phyloP scores from a whole-genome alignment of 140 eudicot species.

The Bidens hawaiensis region DNA sequence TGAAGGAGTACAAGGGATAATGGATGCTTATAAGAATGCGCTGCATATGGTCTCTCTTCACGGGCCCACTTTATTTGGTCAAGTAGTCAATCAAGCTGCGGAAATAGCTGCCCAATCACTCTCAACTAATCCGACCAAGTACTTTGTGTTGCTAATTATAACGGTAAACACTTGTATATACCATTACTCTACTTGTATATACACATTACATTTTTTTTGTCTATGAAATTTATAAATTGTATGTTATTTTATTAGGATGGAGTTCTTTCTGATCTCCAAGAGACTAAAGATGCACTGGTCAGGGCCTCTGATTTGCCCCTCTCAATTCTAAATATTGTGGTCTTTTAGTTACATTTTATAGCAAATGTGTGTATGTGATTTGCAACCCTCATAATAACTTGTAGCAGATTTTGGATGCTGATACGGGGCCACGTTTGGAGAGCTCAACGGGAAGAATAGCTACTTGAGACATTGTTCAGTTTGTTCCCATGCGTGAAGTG shows the following conservation, averaged over 20 bases:
- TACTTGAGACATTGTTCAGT: conserved; percentile 92
- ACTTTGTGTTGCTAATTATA: conserved; percentile 76
- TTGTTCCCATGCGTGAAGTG: conserved; percentile 87
- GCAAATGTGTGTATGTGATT: background rate
- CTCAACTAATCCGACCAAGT: conserved; percentile 47
- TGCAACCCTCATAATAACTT: background rate
- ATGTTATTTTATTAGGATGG: conserved; percentile 65
- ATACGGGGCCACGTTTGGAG: conserved; percentile 71
- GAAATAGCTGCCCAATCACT: conserved; percentile 79
- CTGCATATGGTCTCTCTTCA: conserved; percentile 61
- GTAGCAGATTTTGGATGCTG: conserved; percentile 83
- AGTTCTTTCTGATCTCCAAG: conserved; percentile 79
- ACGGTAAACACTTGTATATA: conserved; percentile 51
- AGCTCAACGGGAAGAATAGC: conserved; percentile 90
- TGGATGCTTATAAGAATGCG: conserved; percentile 68
- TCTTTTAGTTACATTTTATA: background rate
- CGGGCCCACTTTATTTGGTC: conserved; percentile 93
- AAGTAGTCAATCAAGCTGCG: conserved; percentile 72
- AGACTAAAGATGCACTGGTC: conserved; percentile 80
- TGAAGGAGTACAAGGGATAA: conserved; percentile 83
- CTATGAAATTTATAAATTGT: background rate
- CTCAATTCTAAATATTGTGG: conserved; percentile 41
- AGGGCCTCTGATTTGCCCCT: conserved; percentile 93
- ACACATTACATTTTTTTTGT: background rate
- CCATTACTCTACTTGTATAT: background rate